Base-by-base conservation (phyloP, 2,329 filamentous ascomycete species). In the Colletotrichum sp. region DNA sequence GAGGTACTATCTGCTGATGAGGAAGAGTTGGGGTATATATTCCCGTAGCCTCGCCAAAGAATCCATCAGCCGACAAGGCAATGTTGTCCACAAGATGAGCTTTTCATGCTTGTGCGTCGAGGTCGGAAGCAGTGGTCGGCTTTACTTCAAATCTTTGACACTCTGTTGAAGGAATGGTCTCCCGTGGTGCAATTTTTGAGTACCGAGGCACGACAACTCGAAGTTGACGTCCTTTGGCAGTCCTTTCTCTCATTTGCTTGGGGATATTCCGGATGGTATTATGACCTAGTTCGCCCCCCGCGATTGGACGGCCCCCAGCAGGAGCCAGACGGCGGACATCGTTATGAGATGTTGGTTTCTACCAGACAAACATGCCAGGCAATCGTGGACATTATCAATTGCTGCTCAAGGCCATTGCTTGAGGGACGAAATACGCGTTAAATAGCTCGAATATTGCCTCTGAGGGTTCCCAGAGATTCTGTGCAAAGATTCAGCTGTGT, bases 241-340 rank as follows among this genome's bases (percentile, higher is more conserved):
- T 26, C 4, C 1, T 26, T 26, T 44, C 18, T 12, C 5, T 44
- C 39, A 49, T 44, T 44, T 44, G 6, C 39, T 7, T 6, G 9
- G 9, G 39, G 9, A 0, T n/a, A 49, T 49, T 21, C 9, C 7
- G 39, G 9, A 49, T 49, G 5, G 0, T 3, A 12, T 12, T 7
- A n/a, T 49, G 39, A 49, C 5, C 39, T 12, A 2, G 3, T 3
- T 7, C 9, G 39, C 39, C 39, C 6, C 39, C 39, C 39, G 18
- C 18, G 3, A 4, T 49, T 49, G 18, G 18, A n/a, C 5, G 0
- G 9, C 9, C 39, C 18, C 5, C 5, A 44, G 9, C 39, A 2
- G 18, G 9, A 4, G 6, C 9, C 5, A 21, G 5, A 49, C 0
- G 9, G 1, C 39, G 39, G 1, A 49, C 18, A 10, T 7, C 9